Evolutionary conservation across 1,284 basidiomycete species (phyloP).

Genomic region (Phylloporus gajari): DNA sequence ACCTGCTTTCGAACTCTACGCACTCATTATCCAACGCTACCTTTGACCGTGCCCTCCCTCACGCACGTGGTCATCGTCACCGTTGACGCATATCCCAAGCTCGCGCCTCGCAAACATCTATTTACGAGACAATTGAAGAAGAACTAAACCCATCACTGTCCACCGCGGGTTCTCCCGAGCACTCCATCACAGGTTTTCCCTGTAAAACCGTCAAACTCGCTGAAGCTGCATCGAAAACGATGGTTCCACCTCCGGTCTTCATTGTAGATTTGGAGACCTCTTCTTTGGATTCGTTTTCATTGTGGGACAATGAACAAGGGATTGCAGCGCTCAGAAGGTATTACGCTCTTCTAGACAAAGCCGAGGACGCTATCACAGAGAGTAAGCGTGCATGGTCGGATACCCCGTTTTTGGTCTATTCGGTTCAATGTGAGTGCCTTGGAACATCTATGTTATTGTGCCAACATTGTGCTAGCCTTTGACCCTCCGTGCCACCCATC

Average conservation of each 20-base stretch:
- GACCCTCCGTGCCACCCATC: too few species aligned
- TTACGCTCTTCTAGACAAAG: conserved; percentile 76
- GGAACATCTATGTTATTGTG: too few species aligned
- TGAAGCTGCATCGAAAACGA: conserved; percentile 43
- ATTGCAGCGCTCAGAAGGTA: conserved; percentile 71
- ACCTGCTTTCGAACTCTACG: conserved; percentile 61
- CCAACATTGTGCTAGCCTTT: too few species aligned
- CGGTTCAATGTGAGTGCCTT: too few species aligned
- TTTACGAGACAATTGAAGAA: conserved; percentile 80
- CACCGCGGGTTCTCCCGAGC: conserved; percentile 33
- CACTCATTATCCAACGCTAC: conserved; percentile 41
- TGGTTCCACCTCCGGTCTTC: conserved; percentile 9
- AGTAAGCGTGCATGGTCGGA: conserved; percentile 68
- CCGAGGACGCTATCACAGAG: conserved; percentile 70
- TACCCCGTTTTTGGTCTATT: too few species aligned
- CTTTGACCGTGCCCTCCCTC: conserved; percentile 53
- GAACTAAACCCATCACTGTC: conserved; percentile 61
- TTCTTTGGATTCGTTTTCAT: conserved; percentile 54
- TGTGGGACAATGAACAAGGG: conserved; percentile 73
- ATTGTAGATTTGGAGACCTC: conserved; percentile 52
- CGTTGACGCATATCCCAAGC: conserved; percentile 73
- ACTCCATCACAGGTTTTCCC: too few species aligned
- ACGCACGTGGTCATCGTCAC: conserved; percentile 71
- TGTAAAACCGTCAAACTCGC: conserved; percentile 34
- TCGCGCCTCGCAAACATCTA: conserved; percentile 70